Evolutionary conservation across 768 basidiomycete species (phyloP).

Genomic region (Rhizopogon vinicolor): DNA sequence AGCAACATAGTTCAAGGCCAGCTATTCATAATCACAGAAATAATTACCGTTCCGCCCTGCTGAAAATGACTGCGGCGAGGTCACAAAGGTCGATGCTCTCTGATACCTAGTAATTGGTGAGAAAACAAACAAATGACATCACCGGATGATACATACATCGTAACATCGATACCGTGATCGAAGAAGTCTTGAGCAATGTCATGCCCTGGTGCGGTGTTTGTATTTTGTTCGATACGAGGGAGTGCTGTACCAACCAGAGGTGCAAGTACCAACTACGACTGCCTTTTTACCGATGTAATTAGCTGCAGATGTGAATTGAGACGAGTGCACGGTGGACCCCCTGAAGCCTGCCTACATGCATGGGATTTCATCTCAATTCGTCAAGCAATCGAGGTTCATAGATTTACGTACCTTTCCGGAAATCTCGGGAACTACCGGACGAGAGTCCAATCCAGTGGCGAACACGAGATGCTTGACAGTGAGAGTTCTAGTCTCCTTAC

Average conservation of each 20-base stretch:
- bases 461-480: slow-evolving; percentile 50
- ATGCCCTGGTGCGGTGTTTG: slow-evolving; percentile 16
- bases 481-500: slow-evolving; percentile 29
- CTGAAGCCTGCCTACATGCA: slow-evolving; percentile 41
- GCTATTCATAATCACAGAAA: background rate
- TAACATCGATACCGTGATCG: slow-evolving; percentile 24
- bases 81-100: slow-evolving; percentile 19
- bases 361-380: background rate
- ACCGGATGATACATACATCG: slow-evolving; percentile 13
- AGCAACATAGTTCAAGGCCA: background rate
- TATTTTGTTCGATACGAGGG: background rate
- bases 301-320: slow-evolving; percentile 40
- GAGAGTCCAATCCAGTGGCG: slow-evolving; percentile 48
- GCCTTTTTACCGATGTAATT: slow-evolving; percentile 59
- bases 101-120: slow-evolving; percentile 11
- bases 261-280: slow-evolving; percentile 63
- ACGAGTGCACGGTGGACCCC: slow-evolving; percentile 51
- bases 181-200: slow-evolving; percentile 35
- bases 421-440: slow-evolving; percentile 39
- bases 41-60: slow-evolving; percentile 6
- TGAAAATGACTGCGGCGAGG: slow-evolving; percentile 9
- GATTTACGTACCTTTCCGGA: slow-evolving; percentile 7
- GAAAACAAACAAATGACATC: background rate
- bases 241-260: slow-evolving; percentile 38
- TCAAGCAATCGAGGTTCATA: background rate